Evolutionary conservation across 139 green algal species (phyloP), one percentile per base, ranked within the genome.

Genomic region (Tetradesmus obliquus): DNA sequence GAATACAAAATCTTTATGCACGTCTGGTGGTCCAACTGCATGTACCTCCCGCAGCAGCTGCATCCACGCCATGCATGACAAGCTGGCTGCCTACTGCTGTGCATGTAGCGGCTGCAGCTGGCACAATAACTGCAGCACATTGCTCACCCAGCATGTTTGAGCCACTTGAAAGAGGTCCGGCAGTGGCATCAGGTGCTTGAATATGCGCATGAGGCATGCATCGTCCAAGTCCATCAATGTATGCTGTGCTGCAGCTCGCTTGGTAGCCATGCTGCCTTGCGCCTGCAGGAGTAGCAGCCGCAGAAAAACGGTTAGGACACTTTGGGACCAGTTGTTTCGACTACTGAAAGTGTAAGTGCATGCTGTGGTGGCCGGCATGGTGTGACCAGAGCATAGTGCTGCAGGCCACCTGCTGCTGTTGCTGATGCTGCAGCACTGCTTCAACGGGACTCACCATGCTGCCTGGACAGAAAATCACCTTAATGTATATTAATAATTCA

Each of bases 131-230:
- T 55, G 76, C n/a, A 55, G 22, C n/a, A 2, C 32, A n/a, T n/a
- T 72, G 54, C 72, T 74, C 32, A 94, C 92, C 90, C 91, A 93
- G 82, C 90, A 93, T n/a, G 92, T 81, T 9, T 79, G 87, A 53
- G 90, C 82, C 5, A 92, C 66, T 45, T 72, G 72, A 32, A 94
- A 94, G 10, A 93, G 76, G 69, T 94, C 92, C 6, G 92, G 92
- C 54, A 94, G 83, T 6, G 92, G 92, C 19, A 76, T 82, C 55
- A 94, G 51, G 55, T 87, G 66, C 58, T 89, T 91, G 74, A 93
- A 91, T 9, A 94, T 80, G 7, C 87, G 13, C 53, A 92, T 22
- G 10, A 94, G 69, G 51, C 92, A 94, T 20, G 81, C 90, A 80
- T 93, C 87, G 17, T 94, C 92, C 22, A 94, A 72, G 83, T 94